Evolutionary conservation across 1,139 yeast genomes (phyloP).

Genomic region (Yamadazyma atmosphaerica): DNA sequence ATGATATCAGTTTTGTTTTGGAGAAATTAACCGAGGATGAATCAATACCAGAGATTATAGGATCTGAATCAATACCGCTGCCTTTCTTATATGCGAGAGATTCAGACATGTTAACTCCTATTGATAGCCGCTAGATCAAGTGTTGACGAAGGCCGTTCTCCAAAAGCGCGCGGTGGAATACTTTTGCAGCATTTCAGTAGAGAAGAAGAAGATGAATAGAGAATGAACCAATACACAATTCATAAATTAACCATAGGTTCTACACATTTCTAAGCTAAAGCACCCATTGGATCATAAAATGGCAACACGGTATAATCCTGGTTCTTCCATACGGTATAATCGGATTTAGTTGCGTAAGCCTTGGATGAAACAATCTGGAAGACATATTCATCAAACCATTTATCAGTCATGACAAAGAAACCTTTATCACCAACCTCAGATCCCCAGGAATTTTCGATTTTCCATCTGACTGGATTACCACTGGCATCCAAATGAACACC

Average conservation of each 20-base stretch:
- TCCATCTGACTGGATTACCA: slow-evolving; percentile 66
- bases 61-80: too few species aligned
- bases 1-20: not conserved
- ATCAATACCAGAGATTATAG: too few species aligned
- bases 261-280: slow-evolving; percentile 51
- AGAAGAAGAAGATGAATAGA: too few species aligned
- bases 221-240: too few species aligned
- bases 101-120: too few species aligned
- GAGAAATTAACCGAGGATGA: too few species aligned
- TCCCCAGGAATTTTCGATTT: slow-evolving; percentile 90
- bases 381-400: slow-evolving; percentile 79
- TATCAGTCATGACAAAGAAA: slow-evolving; percentile 76
- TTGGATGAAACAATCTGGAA: slow-evolving; percentile 75
- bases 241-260: not conserved
- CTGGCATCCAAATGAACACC: slow-evolving; percentile 58
- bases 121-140: too few species aligned
- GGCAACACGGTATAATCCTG: slow-evolving; percentile 62
- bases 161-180: too few species aligned
- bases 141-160: too few species aligned
- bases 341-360: slow-evolving; percentile 46
- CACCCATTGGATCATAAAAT: slow-evolving; percentile 87
- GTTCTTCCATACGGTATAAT: slow-evolving; percentile 48
- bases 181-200: too few species aligned
- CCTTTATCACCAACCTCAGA: slow-evolving; percentile 73
- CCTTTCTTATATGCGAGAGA: too few species aligned